Conservation (phyloP, 768 basidiomycete genomes). For the Amylocystis lapponica region DNA sequence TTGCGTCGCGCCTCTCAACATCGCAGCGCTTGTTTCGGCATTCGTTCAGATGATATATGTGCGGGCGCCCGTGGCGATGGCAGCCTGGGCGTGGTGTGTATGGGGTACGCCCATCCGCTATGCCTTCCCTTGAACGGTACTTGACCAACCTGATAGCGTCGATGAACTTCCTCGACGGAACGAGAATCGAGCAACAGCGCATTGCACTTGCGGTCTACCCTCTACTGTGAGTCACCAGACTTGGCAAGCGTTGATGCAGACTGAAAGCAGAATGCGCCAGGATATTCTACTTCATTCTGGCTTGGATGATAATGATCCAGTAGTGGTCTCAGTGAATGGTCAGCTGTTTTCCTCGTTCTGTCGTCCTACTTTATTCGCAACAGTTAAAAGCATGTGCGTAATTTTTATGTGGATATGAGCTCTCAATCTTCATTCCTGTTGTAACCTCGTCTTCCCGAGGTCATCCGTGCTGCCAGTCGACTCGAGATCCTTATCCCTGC, state of each 20-base stretch:
- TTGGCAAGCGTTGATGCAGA: too few relatives aligned
- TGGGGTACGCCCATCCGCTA: constrained; percentile 92
- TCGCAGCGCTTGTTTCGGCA: constrained; percentile 83
- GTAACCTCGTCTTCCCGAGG: too few relatives aligned
- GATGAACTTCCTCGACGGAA: constrained; percentile 93
- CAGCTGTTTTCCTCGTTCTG: too few relatives aligned
- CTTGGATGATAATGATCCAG: constrained; percentile 97
- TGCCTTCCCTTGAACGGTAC: not conserved
- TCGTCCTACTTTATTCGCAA: too few relatives aligned
- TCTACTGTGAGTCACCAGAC: constrained; percentile 66
- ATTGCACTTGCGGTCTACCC: constrained; percentile 94
- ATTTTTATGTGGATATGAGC: too few relatives aligned
- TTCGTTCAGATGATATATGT: constrained; percentile 85
- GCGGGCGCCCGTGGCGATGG: constrained; percentile 77
- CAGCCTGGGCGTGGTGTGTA: constrained; percentile 93
- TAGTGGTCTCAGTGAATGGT: constrained; percentile 24
- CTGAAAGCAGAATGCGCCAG: constrained; percentile 31
- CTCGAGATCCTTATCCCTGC: too few relatives aligned
- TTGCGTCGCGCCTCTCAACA: constrained; percentile 88
- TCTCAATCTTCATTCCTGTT: too few relatives aligned
- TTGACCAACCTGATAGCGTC: constrained; percentile 52
- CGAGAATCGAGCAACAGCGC: constrained; percentile 86
- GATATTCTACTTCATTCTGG: constrained; percentile 89
- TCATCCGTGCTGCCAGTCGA: too few relatives aligned
- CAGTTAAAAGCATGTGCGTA: too few relatives aligned